Evolutionary conservation across 345 rosid species (phyloP), one percentile per base, ranked within the genome.

Genomic region (Toxicodendron radicans): DNA sequence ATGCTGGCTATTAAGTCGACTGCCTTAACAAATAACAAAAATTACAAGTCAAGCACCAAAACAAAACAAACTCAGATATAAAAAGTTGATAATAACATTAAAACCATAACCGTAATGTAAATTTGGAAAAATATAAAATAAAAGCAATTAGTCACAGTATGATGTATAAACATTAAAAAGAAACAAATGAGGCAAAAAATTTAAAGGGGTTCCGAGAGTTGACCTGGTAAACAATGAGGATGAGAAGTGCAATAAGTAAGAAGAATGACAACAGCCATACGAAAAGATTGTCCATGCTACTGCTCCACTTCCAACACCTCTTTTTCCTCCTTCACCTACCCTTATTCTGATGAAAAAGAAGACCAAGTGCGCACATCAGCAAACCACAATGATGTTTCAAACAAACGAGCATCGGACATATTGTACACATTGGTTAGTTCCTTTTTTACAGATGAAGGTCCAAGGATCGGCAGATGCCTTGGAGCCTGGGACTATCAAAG

Each of bases 241-340:
- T 88, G 51, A 90, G 79, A 67, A 91, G 87, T 68, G 91, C 86
- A 20, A 91, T 87, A 79, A 87, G 86, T 84, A 87, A 61, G 92
- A 94, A 90, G 90, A 94, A 91, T 76, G 97, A 90, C 71, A 87
- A 73, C 12, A 94, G 89, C 98, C 98, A 94, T 33, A 85, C 71
- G 76, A 74, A 89, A 21, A 94, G 83, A 87, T 94, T 93, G 48
- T 91, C 94, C 98, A 94, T 94, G 78, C 68, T 80, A 84, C 70
- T 62, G 79, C 82, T 54, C 68, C 73, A 72, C 73, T 70, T 24
- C 71, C 76, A 64, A 74, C 53, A n/a, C 73, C 69, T 82, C 71
- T 27, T 57, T 24, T 65, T 20, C 17, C 27, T 43, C 27, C 45
- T 56, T 69, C 16, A 14, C 0, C 4, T 10, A 27, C 10, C 8